Base-by-base conservation (phyloP, 2,329 filamentous ascomycete genomes). In the Alternaria rosae region DNA sequence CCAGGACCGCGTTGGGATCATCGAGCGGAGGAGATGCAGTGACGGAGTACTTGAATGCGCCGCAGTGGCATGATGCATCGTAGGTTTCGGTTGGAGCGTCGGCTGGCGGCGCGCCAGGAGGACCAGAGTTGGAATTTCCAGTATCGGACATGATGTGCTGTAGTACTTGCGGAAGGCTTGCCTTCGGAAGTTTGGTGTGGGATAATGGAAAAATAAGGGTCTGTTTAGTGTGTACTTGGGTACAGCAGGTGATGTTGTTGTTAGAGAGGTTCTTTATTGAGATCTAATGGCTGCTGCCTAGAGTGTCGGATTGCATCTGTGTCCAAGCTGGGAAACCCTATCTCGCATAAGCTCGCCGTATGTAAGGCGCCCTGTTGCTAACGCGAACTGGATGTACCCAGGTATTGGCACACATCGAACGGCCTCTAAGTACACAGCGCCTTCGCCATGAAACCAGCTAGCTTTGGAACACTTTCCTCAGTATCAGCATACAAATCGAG, bases 61-160 rank as follows among this genome's bases (percentile, higher is more conserved):
- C 83, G 73, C 86, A 87, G 71, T 87, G 85, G 70, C 85, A 87
- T 52, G 83, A 83, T 12, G 79, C 84, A 21, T 80, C 76, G 73
- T 87, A 54, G 12, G 54, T 32, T 23, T 59, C 48, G 45, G 54
- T 57, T 11, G 65, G 62, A 15, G 57, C 57, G 17, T 57, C 32
- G 17, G 64, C 30, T 17, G 26, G 48, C 4, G 64, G 62, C 3
- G 56, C 59, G 9, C 50, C 54, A n/a, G 56, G 61, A 11, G 64
- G 25, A 8, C 44, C 20, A 17, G 41, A 8, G 17, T 48, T 50
- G 25, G 45, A 25, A 26, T 62, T 38, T 4, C 20, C 26, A 6
- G 43, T 30, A 41, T 55, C 55, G 11, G 61, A 59, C 55, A 62
- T 62, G 15, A 6, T 54, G 15, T 15, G 7, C 10, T 38, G 20